Evolutionary conservation across 2,329 filamentous ascomycete genomes (phyloP).

Genomic region (Ceratocystis destructans): DNA sequence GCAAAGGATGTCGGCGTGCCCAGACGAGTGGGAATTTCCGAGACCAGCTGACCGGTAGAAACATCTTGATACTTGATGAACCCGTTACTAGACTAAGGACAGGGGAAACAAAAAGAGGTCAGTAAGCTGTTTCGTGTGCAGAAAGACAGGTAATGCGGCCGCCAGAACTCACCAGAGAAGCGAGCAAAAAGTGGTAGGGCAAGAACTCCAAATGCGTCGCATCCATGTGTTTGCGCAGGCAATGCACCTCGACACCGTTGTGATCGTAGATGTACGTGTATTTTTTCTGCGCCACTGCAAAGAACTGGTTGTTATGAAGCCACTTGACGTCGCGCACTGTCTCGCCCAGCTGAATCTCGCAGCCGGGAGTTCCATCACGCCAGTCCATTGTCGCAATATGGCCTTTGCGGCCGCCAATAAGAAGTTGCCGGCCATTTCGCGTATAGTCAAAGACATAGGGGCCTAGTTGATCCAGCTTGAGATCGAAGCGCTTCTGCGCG

Average conservation of each 20-base stretch:
- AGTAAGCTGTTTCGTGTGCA: background rate
- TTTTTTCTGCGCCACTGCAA: conserved; percentile 92
- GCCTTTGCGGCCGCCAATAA: conserved; percentile 80
- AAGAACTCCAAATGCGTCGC: conserved; percentile 90
- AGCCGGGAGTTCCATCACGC: conserved; percentile 79
- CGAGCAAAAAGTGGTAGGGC: conserved; percentile 88
- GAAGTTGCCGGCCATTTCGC: conserved; percentile 70
- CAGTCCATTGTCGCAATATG: conserved; percentile 96
- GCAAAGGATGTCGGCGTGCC: conserved; percentile 71
- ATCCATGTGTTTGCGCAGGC: conserved; percentile 78
- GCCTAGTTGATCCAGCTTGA: conserved; percentile 68
- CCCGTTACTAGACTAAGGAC: conserved; percentile 55
- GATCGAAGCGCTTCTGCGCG: conserved; percentile 83
- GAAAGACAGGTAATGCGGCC: too few species aligned
- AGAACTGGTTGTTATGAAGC: conserved; percentile 89
- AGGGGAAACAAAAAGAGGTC: background rate
- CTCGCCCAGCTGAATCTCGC: conserved; percentile 81
- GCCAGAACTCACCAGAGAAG: conserved; percentile 53
- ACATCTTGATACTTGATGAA: conserved; percentile 91
- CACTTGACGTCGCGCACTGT: conserved; percentile 80
- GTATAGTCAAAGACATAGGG: conserved; percentile 86
- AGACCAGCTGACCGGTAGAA: conserved; percentile 78
- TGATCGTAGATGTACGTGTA: conserved; percentile 94
- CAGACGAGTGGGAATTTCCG: conserved; percentile 70
- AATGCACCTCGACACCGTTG: conserved; percentile 83